Base-by-base conservation (phyloP, 163 green algal species). In the Chlamydomonas reinhardtii region DNA sequence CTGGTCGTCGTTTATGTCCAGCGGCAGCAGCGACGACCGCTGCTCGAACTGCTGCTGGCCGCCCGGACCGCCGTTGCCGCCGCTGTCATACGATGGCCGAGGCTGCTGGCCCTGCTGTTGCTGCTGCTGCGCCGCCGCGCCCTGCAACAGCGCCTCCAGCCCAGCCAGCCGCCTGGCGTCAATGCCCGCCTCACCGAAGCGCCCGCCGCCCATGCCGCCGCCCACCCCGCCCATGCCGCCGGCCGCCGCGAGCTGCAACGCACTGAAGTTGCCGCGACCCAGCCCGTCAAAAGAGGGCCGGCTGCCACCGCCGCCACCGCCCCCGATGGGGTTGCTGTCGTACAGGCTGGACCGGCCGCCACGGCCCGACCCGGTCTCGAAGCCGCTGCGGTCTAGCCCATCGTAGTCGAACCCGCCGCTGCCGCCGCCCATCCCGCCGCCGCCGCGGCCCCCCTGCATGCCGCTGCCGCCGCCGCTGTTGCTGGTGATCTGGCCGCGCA, bases 121-220 rank as follows among this genome's bases (percentile, higher is more conserved):
- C 68, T 17, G 32, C 31, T 15, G 32, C 35, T 52, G 34, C 34
- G 54, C 14, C 6, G 9, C 20, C 11, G 65, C 65, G n/a, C 32
- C 20, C 52, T 74, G 69, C 34, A 86, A 54, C 34, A 86, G 35
- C 27, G 69, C 80, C 35, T 86, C 80, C 14, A 86, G n/a, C 5
- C 74, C 32, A 52, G 68, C 52, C 31, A 85, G 32, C 48, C 70
- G 54, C 17, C 34, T 54, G 2, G 59, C 24, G 20, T 65, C 59
- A n/a, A 65, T 27, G 59, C 59, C 59, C 24, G 22, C 59, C 2
- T 65, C 22, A 19, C 19, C 59, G 17, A 66, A 66, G 59, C 59
- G 24, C 22, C 59, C 27, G 27, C 12, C 62, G 62, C 27, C n/a
- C 24, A 70, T 70, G 62, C 27, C 25, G 29, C 25, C 27, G 62